phyloP scores from a whole-genome alignment of 2,329 filamentous ascomycete species.

The Neopestalotiopsis sp. region DNA sequence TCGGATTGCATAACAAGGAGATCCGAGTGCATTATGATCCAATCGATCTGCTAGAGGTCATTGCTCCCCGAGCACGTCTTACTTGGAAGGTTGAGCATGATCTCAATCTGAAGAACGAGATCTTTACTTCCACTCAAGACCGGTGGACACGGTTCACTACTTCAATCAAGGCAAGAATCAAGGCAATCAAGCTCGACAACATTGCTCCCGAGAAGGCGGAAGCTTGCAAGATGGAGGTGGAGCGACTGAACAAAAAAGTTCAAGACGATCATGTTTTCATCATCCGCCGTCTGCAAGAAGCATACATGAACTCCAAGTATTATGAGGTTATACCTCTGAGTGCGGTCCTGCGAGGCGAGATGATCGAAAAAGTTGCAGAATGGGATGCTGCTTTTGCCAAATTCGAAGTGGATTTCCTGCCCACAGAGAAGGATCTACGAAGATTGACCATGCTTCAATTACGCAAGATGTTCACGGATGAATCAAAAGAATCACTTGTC shows the following conservation, averaged over 20 bases:
- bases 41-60: constrained; percentile 91
- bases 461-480: constrained; percentile 93
- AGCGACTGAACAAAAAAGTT: constrained; percentile 76
- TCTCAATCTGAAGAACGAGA: constrained; percentile 88
- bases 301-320: constrained; percentile 92
- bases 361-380: constrained; percentile 89
- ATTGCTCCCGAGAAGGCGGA: constrained; percentile 88
- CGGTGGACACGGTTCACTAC: constrained; percentile 85
- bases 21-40: constrained; percentile 91
- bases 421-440: constrained; percentile 93
- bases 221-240: constrained; percentile 81
- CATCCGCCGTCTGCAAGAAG: constrained; percentile 80
- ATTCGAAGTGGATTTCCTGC: constrained; percentile 92
- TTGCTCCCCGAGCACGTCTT: constrained; percentile 86
- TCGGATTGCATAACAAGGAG: constrained; percentile 84
- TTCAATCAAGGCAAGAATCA: constrained; percentile 83
- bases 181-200: constrained; percentile 89
- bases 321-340: constrained; percentile 97
- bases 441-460: constrained; percentile 90
- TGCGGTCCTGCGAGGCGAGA: constrained; percentile 76
- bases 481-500: constrained; percentile 76
- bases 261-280: constrained; percentile 82
- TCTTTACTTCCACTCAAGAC: constrained; percentile 81
- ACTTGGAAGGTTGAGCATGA: constrained; percentile 99
- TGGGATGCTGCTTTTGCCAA: constrained; percentile 92